A percentile compares a stretch with the other conserved stretches of the same genome.
Conservation (phyloP, 1,139 yeast genomes). For the Blastobotrys arbuscula region DNA sequence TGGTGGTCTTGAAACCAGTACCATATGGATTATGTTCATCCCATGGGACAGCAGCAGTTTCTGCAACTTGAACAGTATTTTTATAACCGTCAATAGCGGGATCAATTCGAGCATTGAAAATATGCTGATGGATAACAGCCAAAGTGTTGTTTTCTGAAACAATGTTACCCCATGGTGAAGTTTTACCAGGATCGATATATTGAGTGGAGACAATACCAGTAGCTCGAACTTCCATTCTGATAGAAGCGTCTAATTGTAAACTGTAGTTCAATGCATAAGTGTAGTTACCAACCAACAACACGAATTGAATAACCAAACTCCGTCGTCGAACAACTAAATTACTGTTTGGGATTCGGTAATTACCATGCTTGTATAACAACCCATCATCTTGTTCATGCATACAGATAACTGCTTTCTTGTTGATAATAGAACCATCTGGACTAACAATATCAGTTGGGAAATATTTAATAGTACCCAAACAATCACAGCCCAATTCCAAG, state of each 20-base stretch:
- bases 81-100: slow-evolving; percentile 84
- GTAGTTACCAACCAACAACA: slow-evolving; percentile 87
- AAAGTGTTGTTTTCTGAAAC: slow-evolving; percentile 73
- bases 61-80: slow-evolving; percentile 64
- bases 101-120: slow-evolving; percentile 77
- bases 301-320: slow-evolving; percentile 77
- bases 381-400: slow-evolving; percentile 90
- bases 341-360: slow-evolving; percentile 69
- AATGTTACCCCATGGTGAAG: slow-evolving; percentile 77
- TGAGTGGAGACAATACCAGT: slow-evolving; percentile 67
- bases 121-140: slow-evolving; percentile 89
- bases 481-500: slow-evolving; percentile 77
- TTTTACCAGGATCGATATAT: slow-evolving; percentile 74
- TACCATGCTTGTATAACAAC: slow-evolving; percentile 74
- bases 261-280: slow-evolving; percentile 76
- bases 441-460: slow-evolving; percentile 60
- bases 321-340: slow-evolving; percentile 74
- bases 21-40: slow-evolving; percentile 61
- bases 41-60: slow-evolving; percentile 62
- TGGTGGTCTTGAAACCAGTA: slow-evolving; percentile 65
- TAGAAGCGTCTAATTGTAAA: slow-evolving; percentile 77
- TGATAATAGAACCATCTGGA: slow-evolving; percentile 58
- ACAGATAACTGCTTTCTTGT: slow-evolving; percentile 72
- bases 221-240: slow-evolving; percentile 80
- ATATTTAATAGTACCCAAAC: slow-evolving; percentile 81